These are phyloP conservation scores for Tulasnella sp. DNA, from an alignment of 768 basidiomycete species.

Conservation along the genomic window DNA sequence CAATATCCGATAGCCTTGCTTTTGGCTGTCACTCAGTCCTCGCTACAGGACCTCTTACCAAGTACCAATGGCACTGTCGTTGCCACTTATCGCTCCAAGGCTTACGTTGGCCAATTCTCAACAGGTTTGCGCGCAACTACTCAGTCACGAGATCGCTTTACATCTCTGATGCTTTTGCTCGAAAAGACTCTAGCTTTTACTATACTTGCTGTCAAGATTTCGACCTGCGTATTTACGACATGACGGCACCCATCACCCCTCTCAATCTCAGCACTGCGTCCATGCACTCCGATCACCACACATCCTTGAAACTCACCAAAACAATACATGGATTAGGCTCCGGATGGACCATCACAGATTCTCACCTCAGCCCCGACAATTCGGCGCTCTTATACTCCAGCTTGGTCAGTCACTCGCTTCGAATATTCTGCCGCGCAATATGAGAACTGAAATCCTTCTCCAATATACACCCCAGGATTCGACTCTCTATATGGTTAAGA, in stretches of 20 bases:
- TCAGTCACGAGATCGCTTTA: constrained; percentile 21
- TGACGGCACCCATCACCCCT: constrained; percentile 43
- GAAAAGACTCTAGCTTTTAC: constrained; percentile 78
- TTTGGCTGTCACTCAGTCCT: not conserved
- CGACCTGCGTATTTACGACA: constrained; percentile 82
- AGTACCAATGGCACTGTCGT: constrained; percentile 79
- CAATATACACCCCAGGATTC: constrained; percentile 49
- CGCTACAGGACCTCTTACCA: constrained; percentile 61
- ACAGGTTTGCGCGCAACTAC: constrained; percentile 46
- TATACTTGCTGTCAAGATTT: constrained; percentile 94
- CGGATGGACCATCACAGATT: constrained; percentile 93
- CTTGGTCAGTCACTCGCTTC: constrained; percentile 27
- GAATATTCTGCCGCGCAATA: too few relatives aligned
- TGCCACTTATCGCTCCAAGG: constrained; percentile 63
- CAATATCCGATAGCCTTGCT: not conserved
- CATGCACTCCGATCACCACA: constrained; percentile 44
- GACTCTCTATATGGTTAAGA: constrained; percentile 70
- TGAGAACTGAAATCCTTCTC: constrained; percentile 15
- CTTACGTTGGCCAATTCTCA: constrained; percentile 84
- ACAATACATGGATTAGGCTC: constrained; percentile 73
- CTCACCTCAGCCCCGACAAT: constrained; percentile 83
- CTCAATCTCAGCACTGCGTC: constrained; percentile 31
- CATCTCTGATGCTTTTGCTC: not conserved
- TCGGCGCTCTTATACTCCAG: constrained; percentile 41
- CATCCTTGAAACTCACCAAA: constrained; percentile 52